Percentiles rank a stretch among this genome's conserved stretches.
These are phyloP conservation scores for Termitomyces sp. DNA, from an alignment of 768 basidiomycete species.

Conservation along the genomic window DNA sequence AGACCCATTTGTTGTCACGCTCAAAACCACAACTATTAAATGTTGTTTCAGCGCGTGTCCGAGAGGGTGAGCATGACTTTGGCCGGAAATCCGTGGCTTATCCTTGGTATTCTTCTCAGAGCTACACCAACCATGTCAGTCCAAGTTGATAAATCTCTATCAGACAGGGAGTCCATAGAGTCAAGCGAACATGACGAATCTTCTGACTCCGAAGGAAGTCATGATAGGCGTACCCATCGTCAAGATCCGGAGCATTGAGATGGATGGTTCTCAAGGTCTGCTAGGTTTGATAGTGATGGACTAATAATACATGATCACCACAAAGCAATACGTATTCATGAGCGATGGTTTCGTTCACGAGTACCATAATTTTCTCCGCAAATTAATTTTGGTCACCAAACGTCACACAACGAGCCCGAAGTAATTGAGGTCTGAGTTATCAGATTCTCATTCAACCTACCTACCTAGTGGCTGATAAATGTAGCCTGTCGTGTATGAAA, in stretches of 20 bases:
- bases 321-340: background rate
- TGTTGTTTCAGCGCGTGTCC: background rate
- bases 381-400: background rate
- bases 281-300: background rate
- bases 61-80: background rate
- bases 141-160: background rate
- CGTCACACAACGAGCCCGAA: conserved; percentile 9
- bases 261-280: background rate
- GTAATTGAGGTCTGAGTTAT: conserved; percentile 13
- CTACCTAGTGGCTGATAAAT: background rate
- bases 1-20: background rate
- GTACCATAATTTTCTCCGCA: too few relatives aligned
- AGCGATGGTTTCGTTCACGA: too few relatives aligned
- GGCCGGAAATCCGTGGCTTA: background rate
- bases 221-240: background rate
- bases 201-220: background rate
- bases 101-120: background rate
- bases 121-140: background rate
- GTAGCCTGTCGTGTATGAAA: conserved; percentile 20
- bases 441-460: background rate
- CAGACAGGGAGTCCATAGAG: background rate
- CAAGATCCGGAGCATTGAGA: background rate
- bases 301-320: background rate
- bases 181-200: background rate
- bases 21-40: background rate